Percentiles rank a stretch among this genome's conserved stretches.
Conservation (phyloP, 2,329 filamentous ascomycete species). For the Colletotrichum costaricense region DNA sequence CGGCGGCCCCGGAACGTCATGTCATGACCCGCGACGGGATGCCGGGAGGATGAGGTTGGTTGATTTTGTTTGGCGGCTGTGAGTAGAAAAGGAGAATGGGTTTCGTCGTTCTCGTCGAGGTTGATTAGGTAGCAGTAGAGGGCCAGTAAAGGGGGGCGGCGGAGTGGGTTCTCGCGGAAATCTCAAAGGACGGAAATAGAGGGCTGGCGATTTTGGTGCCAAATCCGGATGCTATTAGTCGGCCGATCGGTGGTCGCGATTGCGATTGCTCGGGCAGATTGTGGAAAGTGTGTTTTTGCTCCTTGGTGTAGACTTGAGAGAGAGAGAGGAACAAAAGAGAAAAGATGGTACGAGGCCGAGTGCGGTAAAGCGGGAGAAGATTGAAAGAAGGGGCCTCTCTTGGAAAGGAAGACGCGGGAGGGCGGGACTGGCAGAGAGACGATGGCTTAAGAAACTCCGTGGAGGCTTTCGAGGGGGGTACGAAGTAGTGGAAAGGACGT, state of each 20-base stretch:
- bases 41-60: background rate
- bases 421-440: too few species aligned
- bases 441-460: too few species aligned
- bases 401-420: too few species aligned
- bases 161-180: conserved; percentile 13
- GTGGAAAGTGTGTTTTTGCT: background rate
- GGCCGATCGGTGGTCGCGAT: background rate
- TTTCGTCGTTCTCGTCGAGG: background rate
- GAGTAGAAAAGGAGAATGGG: background rate
- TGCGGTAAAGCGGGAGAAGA: conserved; percentile 23
- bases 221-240: conserved; percentile 11
- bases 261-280: background rate
- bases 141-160: conserved; percentile 4
- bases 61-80: background rate
- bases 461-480: background rate
- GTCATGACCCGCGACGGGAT: conserved; percentile 14
- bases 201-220: conserved; percentile 13
- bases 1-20: conserved; percentile 26
- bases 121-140: background rate
- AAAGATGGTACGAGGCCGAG: background rate
- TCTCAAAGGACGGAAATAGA: background rate
- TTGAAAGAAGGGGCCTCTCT: background rate
- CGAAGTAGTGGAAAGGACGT: background rate
- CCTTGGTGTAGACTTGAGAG: background rate
- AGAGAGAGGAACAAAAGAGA: background rate